These are phyloP conservation scores for Cytospora mali DNA, from an alignment of 2,329 filamentous ascomycete genomes.

Conservation along the genomic window DNA sequence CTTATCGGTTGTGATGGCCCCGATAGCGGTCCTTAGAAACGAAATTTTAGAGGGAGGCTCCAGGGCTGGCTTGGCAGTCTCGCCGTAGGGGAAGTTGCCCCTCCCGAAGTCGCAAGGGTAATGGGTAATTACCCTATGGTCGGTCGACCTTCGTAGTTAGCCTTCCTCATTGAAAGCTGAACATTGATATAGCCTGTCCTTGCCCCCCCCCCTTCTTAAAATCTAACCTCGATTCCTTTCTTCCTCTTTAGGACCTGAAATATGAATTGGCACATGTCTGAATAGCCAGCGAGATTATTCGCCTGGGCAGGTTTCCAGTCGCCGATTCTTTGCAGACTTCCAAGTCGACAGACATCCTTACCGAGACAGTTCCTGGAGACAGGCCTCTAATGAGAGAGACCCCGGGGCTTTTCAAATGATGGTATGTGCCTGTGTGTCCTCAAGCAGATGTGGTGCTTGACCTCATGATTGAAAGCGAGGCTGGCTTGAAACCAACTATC, in stretches of 20 bases:
- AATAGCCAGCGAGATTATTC: no score
- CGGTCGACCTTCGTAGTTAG: no score
- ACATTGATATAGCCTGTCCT: no score
- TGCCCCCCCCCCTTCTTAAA: neutral
- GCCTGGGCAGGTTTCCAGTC: no score
- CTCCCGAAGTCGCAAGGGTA: neutral
- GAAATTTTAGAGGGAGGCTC: slow-evolving; percentile 16
- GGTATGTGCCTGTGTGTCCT: no score
- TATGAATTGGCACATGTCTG: neutral
- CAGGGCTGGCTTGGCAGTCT: neutral
- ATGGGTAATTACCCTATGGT: no score
- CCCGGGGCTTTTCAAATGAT: no score
- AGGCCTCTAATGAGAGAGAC: no score
- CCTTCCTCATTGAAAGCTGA: no score
- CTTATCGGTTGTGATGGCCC: neutral
- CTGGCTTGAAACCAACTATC: neutral
- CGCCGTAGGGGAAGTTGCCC: neutral
- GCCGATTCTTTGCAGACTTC: no score
- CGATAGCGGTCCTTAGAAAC: slow-evolving; percentile 19
- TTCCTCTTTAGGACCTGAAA: neutral
- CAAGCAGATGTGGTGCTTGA: neutral
- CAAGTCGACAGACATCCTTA: no score
- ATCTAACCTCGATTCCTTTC: neutral
- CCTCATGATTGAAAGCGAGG: neutral
- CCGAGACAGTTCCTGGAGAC: no score